phyloP scores from a whole-genome alignment of 208 protist genomes.

The Novymonas esmeraldas region DNA sequence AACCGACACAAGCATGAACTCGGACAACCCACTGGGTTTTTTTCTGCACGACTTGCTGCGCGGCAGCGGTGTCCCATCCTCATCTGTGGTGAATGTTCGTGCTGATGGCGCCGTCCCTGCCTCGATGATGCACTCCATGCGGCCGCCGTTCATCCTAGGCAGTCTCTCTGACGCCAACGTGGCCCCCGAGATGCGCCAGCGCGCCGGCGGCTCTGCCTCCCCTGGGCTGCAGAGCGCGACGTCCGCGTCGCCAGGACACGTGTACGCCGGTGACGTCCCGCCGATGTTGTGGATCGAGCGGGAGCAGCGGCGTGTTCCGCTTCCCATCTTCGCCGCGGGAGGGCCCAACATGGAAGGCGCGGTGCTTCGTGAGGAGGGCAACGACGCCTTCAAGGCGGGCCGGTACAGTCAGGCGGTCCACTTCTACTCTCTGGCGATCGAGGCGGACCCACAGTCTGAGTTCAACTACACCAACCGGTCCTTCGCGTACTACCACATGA shows the following conservation, averaged over 20 bases:
- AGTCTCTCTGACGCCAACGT: neutral
- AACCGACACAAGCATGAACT: slow-evolving; percentile 15
- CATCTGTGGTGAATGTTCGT: no score
- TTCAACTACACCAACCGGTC: slow-evolving; percentile 78
- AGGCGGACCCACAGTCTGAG: slow-evolving; percentile 50
- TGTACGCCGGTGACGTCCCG: slow-evolving; percentile 60
- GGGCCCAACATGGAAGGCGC: slow-evolving; percentile 30
- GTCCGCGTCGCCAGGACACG: slow-evolving; percentile 35
- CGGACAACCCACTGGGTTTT: slow-evolving; percentile 17
- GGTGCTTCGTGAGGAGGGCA: slow-evolving; percentile 68
- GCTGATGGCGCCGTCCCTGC: no score
- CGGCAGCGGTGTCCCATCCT: no score
- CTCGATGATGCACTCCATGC: slow-evolving; percentile 24
- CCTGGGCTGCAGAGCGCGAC: neutral
- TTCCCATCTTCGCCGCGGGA: slow-evolving; percentile 25
- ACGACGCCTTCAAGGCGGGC: slow-evolving; percentile 59
- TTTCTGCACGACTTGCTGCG: slow-evolving; percentile 21
- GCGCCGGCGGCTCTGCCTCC: neutral
- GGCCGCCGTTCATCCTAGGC: slow-evolving; percentile 14
- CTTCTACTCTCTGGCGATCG: slow-evolving; percentile 72
- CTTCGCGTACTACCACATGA: slow-evolving; percentile 65
- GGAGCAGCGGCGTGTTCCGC: slow-evolving; percentile 57
- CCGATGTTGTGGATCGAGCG: slow-evolving; percentile 70
- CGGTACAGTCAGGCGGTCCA: slow-evolving; percentile 54
- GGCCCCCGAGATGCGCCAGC: neutral